Evolutionary conservation across 805 yeast species (phyloP).

Genomic region (Candida quercuum): DNA sequence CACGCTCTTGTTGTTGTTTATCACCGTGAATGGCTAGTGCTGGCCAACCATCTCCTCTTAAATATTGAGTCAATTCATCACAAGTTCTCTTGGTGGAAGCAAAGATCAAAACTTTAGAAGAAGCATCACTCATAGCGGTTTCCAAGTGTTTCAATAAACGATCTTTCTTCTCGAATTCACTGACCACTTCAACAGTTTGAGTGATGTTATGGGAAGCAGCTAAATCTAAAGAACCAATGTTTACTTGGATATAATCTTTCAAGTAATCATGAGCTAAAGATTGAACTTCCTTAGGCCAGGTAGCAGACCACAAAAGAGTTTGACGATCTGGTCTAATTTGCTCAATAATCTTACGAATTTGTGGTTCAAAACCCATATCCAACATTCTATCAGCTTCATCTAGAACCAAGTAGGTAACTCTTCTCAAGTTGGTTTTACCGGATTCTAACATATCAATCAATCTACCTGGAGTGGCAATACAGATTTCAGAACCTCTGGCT

Average conservation of each 20-base stretch:
- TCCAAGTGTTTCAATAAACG: conserved; percentile 79
- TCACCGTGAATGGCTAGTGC: conserved; percentile 99
- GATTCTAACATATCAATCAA: conserved; percentile 95
- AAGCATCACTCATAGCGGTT: conserved; percentile 63
- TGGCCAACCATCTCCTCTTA: conserved; percentile 97
- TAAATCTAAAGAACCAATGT: conserved; percentile 91
- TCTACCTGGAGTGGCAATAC: conserved; percentile 99
- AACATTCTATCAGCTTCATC: conserved; percentile 99
- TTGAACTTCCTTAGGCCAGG: conserved; percentile 99
- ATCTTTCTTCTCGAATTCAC: conserved; percentile 93
- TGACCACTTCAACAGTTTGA: conserved; percentile 86
- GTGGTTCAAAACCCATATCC: conserved; percentile 99
- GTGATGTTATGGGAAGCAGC: conserved; percentile 96
- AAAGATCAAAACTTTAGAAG: conserved; percentile 79
- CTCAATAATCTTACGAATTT: conserved; percentile 94
- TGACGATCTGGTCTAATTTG: conserved; percentile 99
- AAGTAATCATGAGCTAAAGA: conserved; percentile 87
- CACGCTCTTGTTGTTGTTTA: conserved; percentile 96
- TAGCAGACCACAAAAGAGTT: conserved; percentile 99
- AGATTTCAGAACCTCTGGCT: conserved; percentile 91
- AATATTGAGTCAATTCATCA: conserved; percentile 86
- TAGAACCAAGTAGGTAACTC: conserved; percentile 94
- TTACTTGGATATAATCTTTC: conserved; percentile 92
- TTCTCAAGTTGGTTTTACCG: conserved; percentile 89
- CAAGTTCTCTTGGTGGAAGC: conserved; percentile 98